These are phyloP conservation scores for Xerocomellus intermedius DNA, from an alignment of 768 basidiomycete species.

Conservation along the genomic window DNA sequence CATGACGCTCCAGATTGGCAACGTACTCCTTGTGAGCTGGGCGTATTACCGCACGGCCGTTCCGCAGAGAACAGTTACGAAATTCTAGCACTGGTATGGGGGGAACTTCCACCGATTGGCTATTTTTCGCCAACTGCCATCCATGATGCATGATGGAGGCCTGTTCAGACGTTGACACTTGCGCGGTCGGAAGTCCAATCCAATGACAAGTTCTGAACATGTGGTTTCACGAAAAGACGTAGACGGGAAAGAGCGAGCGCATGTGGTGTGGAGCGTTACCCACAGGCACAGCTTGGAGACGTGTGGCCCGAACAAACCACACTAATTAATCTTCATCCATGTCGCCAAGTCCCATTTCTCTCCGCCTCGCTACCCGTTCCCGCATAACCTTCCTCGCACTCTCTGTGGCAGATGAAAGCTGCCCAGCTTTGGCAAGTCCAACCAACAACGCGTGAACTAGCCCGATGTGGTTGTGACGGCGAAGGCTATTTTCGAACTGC, in stretches of 20 bases:
- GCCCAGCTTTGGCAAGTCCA: conserved; percentile 69
- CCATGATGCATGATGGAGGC: not conserved
- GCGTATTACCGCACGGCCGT: not conserved
- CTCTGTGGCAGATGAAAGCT: conserved; percentile 51
- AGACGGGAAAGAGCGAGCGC: not conserved
- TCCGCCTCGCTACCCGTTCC: conserved; percentile 41
- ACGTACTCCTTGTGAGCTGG: not conserved
- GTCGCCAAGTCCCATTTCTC: conserved; percentile 38
- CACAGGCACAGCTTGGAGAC: not conserved
- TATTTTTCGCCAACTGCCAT: conserved; percentile 2
- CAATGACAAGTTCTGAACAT: not conserved
- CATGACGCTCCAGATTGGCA: not conserved
- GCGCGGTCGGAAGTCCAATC: conserved; percentile 8
- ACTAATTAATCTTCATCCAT: conserved; percentile 46
- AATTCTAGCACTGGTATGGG: conserved; percentile 3
- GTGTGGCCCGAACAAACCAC: conserved; percentile 2
- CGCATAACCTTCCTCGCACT: conserved; percentile 44
- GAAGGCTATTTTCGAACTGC: conserved; percentile 85
- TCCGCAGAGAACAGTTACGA: conserved; percentile 7
- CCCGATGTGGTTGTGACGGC: conserved; percentile 85
- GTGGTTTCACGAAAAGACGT: conserved; percentile 3
- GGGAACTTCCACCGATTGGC: conserved; percentile 14
- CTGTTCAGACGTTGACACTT: not conserved
- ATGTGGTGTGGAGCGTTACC: conserved; percentile 1
- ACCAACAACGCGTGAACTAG: conserved; percentile 72